Conservation (phyloP, 1,139 yeast genomes). For the Hyphopichia pseudoburtonii region DNA sequence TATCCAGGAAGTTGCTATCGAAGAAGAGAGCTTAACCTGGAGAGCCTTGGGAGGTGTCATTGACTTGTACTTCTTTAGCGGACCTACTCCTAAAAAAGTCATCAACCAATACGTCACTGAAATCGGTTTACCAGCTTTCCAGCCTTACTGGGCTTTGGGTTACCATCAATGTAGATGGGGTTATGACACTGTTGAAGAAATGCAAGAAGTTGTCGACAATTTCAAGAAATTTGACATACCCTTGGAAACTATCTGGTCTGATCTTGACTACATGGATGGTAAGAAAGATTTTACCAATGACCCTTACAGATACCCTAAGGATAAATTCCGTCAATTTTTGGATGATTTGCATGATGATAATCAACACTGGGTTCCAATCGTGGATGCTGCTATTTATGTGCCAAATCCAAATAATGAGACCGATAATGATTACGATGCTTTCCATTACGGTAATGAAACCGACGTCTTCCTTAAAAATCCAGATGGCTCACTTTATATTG, state of each 20-base stretch:
- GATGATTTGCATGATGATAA: slow-evolving; percentile 21
- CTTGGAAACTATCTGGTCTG: slow-evolving; percentile 24
- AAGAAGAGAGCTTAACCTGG: slow-evolving; percentile 23
- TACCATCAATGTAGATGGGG: slow-evolving; percentile 27
- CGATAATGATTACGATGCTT: slow-evolving; percentile 21
- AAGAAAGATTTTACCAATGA: slow-evolving; percentile 31
- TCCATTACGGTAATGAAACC: slow-evolving; percentile 21
- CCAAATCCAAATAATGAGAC: slow-evolving; percentile 24
- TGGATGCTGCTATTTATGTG: slow-evolving; percentile 32
- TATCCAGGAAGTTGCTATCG: slow-evolving; percentile 20
- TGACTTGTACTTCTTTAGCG: slow-evolving; percentile 32
- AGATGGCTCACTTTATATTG: slow-evolving; percentile 23
- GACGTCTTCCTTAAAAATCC: slow-evolving; percentile 30
- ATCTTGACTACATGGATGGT: slow-evolving; percentile 26
- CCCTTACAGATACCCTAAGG: slow-evolving; percentile 23
- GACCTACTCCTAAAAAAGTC: slow-evolving; percentile 29
- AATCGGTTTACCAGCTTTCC: slow-evolving; percentile 22
- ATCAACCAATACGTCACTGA: slow-evolving; percentile 25
- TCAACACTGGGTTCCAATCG: slow-evolving; percentile 31
- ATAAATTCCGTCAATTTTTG: slow-evolving; percentile 18
- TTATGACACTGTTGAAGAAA: slow-evolving; percentile 15
- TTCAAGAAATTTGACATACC: slow-evolving; percentile 20
- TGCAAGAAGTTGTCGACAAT: slow-evolving; percentile 17
- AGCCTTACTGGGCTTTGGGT: slow-evolving; percentile 25
- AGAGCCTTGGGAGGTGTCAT: slow-evolving; percentile 27